phyloP scores from a whole-genome alignment of 2,329 filamentous ascomycete species.

The Pyrenophora graminea region DNA sequence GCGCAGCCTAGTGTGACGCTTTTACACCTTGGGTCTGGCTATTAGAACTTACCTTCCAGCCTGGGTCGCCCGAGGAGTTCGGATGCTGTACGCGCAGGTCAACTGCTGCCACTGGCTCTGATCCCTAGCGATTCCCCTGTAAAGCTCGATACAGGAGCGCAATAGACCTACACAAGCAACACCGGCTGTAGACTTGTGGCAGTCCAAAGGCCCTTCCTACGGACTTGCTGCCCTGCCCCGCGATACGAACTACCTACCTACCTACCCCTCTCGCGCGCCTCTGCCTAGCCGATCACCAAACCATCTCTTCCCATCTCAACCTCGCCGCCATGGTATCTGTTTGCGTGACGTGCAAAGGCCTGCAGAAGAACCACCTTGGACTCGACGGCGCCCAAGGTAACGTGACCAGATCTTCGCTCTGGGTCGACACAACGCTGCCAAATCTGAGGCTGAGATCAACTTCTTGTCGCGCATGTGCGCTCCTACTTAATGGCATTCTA shows the following conservation, averaged over 20 bases:
- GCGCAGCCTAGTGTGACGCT: conserved; percentile 4
- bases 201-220: conserved; percentile 5
- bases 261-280: conserved; percentile 5
- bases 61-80: conserved; percentile 1
- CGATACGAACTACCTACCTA: conserved; percentile 16
- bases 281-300: neutral
- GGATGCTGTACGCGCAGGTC: conserved; percentile 12
- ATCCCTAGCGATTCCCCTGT: neutral
- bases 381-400: conserved; percentile 21
- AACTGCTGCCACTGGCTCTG: conserved; percentile 11
- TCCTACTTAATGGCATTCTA: conserved; percentile 41
- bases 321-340: conserved; percentile 33
- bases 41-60: conserved; percentile 7
- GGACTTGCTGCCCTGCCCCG: conserved; percentile 18
- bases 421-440: conserved; percentile 38
- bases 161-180: conserved; percentile 9
- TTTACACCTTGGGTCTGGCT: conserved; percentile 3
- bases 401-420: conserved; percentile 22
- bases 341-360: conserved; percentile 40
- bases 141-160: conserved; percentile 10
- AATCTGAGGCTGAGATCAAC: conserved; percentile 34
- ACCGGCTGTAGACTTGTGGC: conserved; percentile 5
- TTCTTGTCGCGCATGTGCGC: conserved; percentile 39
- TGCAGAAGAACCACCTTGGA: conserved; percentile 37
- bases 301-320: neutral